phyloP scores from a whole-genome alignment of 2,329 filamentous ascomycete genomes.

The Byssochlamys sp. region DNA sequence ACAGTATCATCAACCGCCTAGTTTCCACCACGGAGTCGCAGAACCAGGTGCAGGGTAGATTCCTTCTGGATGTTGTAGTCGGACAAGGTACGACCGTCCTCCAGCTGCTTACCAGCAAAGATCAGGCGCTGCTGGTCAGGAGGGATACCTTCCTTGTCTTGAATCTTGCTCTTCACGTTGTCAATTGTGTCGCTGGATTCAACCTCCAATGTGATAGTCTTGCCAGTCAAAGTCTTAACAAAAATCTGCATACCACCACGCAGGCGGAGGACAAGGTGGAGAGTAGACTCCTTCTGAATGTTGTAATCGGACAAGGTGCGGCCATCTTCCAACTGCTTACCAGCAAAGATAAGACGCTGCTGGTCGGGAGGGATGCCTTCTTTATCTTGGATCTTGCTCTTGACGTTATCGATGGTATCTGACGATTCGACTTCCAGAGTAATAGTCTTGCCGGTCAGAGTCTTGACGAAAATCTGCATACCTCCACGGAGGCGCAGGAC shows the following conservation, averaged over 20 bases:
- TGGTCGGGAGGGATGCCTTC: constrained; percentile 88
- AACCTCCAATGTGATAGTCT: constrained; percentile 61
- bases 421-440: constrained; percentile 82
- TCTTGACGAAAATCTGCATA: constrained; percentile 52
- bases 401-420: constrained; percentile 90
- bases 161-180: constrained; percentile 63
- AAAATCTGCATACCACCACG: constrained; percentile 80
- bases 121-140: constrained; percentile 63
- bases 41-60: constrained; percentile 55
- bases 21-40: constrained; percentile 48
- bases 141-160: constrained; percentile 72
- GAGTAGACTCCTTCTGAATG: constrained; percentile 83
- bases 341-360: constrained; percentile 85
- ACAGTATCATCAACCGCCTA: constrained; percentile 10
- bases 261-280: constrained; percentile 70
- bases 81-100: constrained; percentile 42
- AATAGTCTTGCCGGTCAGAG: constrained; percentile 75
- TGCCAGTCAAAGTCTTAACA: constrained; percentile 70
- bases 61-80: constrained; percentile 53
- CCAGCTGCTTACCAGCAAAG: constrained; percentile 59
- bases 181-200: constrained; percentile 61
- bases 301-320: constrained; percentile 91
- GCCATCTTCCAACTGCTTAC: constrained; percentile 87
- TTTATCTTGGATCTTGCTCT: constrained; percentile 74
- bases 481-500: constrained; percentile 81